Evolutionary conservation across 177 flowering plant species (phyloP).

Genomic region (Vitis hybrid): DNA sequence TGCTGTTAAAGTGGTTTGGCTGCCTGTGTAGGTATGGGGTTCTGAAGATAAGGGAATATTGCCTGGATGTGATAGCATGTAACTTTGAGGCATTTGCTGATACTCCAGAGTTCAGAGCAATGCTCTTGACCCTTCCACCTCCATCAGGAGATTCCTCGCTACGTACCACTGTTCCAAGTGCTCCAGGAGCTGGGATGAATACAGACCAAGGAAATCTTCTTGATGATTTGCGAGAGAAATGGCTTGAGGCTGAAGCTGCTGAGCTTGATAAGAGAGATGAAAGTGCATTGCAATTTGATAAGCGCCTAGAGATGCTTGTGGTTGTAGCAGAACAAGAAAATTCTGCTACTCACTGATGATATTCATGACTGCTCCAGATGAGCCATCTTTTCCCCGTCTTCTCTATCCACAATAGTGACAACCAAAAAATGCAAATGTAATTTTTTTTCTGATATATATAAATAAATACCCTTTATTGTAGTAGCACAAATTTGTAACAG

Average conservation of each 20-base stretch:
- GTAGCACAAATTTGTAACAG: conserved; percentile 8
- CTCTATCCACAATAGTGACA: not conserved
- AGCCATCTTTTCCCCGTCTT: not conserved
- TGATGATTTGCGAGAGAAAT: conserved; percentile 93
- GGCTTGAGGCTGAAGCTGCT: conserved; percentile 98
- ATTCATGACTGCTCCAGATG: conserved; percentile 6
- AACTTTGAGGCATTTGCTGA: conserved; percentile 95
- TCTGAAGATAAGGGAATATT: conserved; percentile 81
- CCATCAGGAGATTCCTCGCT: conserved; percentile 93
- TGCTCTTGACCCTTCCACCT: conserved; percentile 91
- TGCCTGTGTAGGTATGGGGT: conserved; percentile 78
- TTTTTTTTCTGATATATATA: conserved; percentile 2
- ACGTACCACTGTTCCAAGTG: conserved; percentile 91
- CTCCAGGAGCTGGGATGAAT: conserved; percentile 76
- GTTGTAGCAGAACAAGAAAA: conserved; percentile 68
- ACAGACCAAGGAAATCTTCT: conserved; percentile 75
- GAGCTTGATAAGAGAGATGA: conserved; percentile 98
- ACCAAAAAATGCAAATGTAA: conserved; percentile 4
- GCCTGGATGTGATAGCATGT: conserved; percentile 79
- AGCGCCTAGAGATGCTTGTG: conserved; percentile 92
- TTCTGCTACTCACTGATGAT: conserved; percentile 17
- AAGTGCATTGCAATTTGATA: conserved; percentile 86
- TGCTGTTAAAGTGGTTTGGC: not conserved
- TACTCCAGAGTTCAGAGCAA: conserved; percentile 71
- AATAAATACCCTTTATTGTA: not conserved